Base-by-base conservation (phyloP, 78 protist genomes). In the Cavenderia fasciculata region DNA sequence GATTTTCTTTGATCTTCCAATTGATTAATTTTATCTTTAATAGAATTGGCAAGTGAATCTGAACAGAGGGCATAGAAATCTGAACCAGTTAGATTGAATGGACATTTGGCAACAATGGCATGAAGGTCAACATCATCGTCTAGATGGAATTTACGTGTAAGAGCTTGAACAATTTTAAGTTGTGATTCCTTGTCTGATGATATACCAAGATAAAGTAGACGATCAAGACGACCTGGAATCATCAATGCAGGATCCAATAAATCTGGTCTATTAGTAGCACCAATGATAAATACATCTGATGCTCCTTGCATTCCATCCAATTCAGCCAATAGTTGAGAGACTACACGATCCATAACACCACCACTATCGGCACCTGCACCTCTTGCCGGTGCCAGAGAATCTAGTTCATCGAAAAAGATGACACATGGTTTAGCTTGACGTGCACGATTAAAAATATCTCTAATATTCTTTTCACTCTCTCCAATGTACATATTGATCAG, bases 221-320 rank as follows among this genome's bases (percentile, higher is more conserved):
- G 52, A 38, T 94, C 96, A 10, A 90, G 73, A 38, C 96, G 62
- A 36, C 99, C 99, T 14, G 99, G 99, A 36, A 98, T 87, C 79
- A 97, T 85, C 36, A 98, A 85, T 0, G 99, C 97, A 7, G 96
- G 86, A 56, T 98, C 99, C 23, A 98, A 59, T 44, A 96, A 57
- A 68, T 98, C 99, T 0, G 99, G 99, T 16, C 99, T 75, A 46
- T 98, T 98, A 51, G 99, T 98, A 4, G 99, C 99, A 44, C 99
- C 99, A 44, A 98, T 95, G 38, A 98, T 96, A 25, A 98, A 94
- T 10, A 98, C 98, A 5, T 79, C 66, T 18, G 74, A 65, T 69
- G 86, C 27, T 23, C 65, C 51, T 51, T 46, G 59, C 74, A 96
- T 74, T 25, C 97, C 95, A 73, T 96, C 97, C n/a, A 97, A 52